Conservation (phyloP, 2,329 filamentous ascomycete genomes). For the Pseudogymnoascus sp. region DNA sequence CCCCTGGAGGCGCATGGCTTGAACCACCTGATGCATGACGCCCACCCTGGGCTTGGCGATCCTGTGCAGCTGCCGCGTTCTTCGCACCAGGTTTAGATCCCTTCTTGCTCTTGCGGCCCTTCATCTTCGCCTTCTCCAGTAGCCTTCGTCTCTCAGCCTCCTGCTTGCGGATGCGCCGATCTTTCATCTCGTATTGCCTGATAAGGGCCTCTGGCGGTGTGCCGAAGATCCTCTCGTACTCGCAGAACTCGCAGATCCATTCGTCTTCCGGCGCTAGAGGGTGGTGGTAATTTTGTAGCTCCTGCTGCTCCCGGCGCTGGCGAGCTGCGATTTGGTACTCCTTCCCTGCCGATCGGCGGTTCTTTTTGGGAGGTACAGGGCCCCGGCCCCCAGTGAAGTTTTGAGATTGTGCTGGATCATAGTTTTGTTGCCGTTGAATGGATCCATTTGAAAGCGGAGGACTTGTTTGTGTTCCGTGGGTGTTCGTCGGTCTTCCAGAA, state of each 20-base stretch:
- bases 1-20: conserved; percentile 27
- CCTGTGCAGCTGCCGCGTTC: conserved; percentile 17
- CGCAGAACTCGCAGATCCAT: conserved; percentile 97
- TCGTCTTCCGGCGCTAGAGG: conserved; percentile 65
- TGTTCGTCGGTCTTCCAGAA: conserved; percentile 21
- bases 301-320: conserved; percentile 68
- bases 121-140: conserved; percentile 89
- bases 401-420: conserved; percentile 14
- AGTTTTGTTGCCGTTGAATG: background rate
- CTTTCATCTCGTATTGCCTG: conserved; percentile 88
- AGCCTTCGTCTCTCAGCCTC: conserved; percentile 79
- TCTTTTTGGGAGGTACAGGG: conserved; percentile 45
- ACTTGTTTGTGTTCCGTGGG: conserved; percentile 29
- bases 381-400: background rate
- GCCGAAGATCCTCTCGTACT: conserved; percentile 96
- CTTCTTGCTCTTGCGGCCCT: conserved; percentile 85
- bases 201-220: conserved; percentile 76
- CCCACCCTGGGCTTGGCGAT: conserved; percentile 21
- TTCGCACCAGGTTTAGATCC: conserved; percentile 50
- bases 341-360: conserved; percentile 59
- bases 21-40: conserved; percentile 27
- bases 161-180: conserved; percentile 74
- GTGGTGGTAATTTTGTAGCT: conserved; percentile 68
- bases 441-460: conserved; percentile 15
- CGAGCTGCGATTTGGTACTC: conserved; percentile 69